Conservation (phyloP, 106 monocot species). For the Dendrobium officinale region DNA sequence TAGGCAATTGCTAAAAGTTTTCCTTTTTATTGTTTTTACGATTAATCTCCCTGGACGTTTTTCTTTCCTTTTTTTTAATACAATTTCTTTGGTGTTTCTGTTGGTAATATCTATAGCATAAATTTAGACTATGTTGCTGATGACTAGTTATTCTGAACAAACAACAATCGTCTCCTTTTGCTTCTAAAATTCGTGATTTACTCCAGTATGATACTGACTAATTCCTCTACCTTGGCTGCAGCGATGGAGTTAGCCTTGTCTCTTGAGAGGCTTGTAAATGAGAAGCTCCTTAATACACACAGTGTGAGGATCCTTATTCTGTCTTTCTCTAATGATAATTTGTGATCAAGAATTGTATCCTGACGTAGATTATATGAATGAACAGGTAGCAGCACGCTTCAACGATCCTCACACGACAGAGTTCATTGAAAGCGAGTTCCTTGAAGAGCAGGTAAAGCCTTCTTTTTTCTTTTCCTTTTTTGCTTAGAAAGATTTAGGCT, state of each 20-base stretch:
- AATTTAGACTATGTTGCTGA: no score
- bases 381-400: constrained; percentile 35
- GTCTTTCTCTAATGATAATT: background rate
- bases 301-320: constrained; percentile 29
- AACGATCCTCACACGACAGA: constrained; percentile 68
- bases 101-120: no score
- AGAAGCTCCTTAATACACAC: constrained; percentile 81
- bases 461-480: background rate
- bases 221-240: constrained; percentile 1
- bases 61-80: no score
- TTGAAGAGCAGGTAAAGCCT: constrained; percentile 67
- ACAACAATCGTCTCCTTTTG: background rate
- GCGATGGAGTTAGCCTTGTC: constrained; percentile 87
- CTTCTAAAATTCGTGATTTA: background rate
- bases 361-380: background rate
- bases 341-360: background rate
- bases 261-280: constrained; percentile 78
- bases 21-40: no score
- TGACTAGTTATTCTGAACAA: no score
- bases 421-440: constrained; percentile 79
- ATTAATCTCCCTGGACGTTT: no score
- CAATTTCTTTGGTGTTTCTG: no score
- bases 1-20: no score
- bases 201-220: background rate
- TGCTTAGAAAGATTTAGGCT: background rate